These are phyloP conservation scores for Talaromyces trachyspermus DNA, from an alignment of 495 filamentous ascomycete species.

Conservation along the genomic window DNA sequence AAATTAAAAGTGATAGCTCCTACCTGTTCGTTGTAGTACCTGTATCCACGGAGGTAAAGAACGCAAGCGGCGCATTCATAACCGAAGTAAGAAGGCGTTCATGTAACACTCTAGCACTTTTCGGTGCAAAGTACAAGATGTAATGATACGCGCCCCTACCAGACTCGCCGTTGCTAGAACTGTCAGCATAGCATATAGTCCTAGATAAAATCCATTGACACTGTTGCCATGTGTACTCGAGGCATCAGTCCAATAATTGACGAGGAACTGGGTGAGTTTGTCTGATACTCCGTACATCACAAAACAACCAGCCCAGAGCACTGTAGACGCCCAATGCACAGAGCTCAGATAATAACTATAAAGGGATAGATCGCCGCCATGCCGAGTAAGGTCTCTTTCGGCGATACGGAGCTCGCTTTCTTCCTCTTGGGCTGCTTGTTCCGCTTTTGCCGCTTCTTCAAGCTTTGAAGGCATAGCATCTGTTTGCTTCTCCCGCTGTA, in stretches of 20 bases:
- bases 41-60: slow-evolving; percentile 39
- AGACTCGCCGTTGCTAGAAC: slow-evolving; percentile 34
- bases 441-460: neutral
- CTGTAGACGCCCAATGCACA: slow-evolving; percentile 1
- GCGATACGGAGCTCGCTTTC: neutral
- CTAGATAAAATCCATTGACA: slow-evolving; percentile 43
- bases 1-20: neutral
- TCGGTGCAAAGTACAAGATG: slow-evolving; percentile 3
- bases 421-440: neutral
- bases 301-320: neutral
- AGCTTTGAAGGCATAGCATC: neutral
- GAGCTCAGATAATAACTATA: slow-evolving; percentile 51
- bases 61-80: slow-evolving; percentile 36
- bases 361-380: slow-evolving; percentile 45
- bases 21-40: slow-evolving; percentile 43
- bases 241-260: slow-evolving; percentile 1
- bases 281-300: neutral
- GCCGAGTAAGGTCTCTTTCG: slow-evolving; percentile 23
- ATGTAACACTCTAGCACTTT: neutral
- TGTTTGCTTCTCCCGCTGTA: neutral
- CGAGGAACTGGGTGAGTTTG: slow-evolving; percentile 2
- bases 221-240: neutral
- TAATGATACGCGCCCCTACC: slow-evolving; percentile 24
- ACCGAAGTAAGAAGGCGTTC: neutral
- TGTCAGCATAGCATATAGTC: slow-evolving; percentile 48